A percentile compares a stretch with the other conserved stretches of the same genome.
phyloP scores from a whole-genome alignment of 108 stramenopile genomes.

The Heterococcus sp. region DNA sequence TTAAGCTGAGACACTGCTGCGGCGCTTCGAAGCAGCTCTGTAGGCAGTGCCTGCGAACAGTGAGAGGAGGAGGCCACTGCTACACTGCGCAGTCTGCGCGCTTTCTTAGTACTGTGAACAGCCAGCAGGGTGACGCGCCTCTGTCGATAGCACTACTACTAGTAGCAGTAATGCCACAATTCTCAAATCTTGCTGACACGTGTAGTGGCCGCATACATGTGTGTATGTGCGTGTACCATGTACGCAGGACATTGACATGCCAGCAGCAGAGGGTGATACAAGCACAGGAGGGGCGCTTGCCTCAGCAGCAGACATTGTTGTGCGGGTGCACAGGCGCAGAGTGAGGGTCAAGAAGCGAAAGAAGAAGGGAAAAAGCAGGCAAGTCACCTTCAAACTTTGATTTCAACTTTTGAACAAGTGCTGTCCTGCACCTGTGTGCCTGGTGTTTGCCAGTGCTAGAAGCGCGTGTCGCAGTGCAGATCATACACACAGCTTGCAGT shows the following conservation, averaged over 20 bases:
- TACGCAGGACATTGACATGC: not conserved
- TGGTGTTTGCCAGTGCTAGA: not conserved
- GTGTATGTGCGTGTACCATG: not conserved
- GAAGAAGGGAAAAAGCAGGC: slow-evolving; percentile 6
- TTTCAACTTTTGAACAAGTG: not conserved
- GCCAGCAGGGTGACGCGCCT: too few species aligned
- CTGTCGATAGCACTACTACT: too few species aligned
- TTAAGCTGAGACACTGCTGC: too few species aligned
- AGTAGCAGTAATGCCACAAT: too few species aligned
- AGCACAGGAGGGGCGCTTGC: not conserved
- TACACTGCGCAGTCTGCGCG: not conserved
- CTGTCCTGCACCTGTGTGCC: not conserved
- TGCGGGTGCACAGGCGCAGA: slow-evolving; percentile 15
- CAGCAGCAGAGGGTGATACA: not conserved
- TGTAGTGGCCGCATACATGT: not conserved
- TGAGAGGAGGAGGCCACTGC: too few species aligned
- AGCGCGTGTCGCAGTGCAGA: not conserved
- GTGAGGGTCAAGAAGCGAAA: slow-evolving; percentile 37
- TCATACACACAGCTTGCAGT: not conserved
- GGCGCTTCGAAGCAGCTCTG: too few species aligned
- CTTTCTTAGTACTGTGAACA: too few species aligned
- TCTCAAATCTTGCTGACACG: not conserved
- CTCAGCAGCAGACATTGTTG: slow-evolving; percentile 31
- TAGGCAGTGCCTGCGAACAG: too few species aligned
- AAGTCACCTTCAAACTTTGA: not conserved